Evolutionary conservation across 768 basidiomycete genomes (phyloP), one percentile per base, ranked within the genome.

Genomic region (Calocera cornea): DNA sequence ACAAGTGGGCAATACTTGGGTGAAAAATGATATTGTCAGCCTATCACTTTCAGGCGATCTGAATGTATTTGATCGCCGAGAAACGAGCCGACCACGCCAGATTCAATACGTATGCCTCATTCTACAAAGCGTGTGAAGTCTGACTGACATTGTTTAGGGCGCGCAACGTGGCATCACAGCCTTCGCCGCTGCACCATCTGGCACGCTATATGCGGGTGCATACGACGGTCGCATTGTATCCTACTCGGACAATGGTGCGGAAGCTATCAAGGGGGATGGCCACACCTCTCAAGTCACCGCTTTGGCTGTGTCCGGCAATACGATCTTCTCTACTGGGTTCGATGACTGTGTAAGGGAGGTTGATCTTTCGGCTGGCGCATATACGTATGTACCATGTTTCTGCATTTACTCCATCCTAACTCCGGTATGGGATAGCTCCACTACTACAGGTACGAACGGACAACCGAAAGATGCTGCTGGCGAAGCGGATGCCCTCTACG

Each of bases 1-100:
- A 74, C 95, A 97, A 79, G 77, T 77, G 24, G 95, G 95, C 33
- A 89, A 88, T 70, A 84, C 85, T n/a, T 97, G 92, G 91, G 87
- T 81, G 65, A 84, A 83, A 44, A 79, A 83, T 34, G 82, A 85
- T 67, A 84, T 97, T 65, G 86, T 92, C 40, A 94, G 92, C 2
- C 78, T 97, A 31, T 93, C 92, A 0, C 78, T 95, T 71, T 86
- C 84, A 0, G 93, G 95, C 16, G 83, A 86, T 66, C 79, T 98
- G 66, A 91, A 88, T 72, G 74, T 95, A 17, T 85, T 95, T 74
- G 95, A 97, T 75, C 83, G 84, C 29, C 82, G 93, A 49, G 79
- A 79, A 10, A 83, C 83, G 1, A 81, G 82, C 67, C 85, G 85
- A 72, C 85, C 86, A 10, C 76, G 83, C 1, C 83, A 83, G 19